phyloP scores from a whole-genome alignment of 805 yeast genomes.

The Wickerhamiella azymoides region DNA sequence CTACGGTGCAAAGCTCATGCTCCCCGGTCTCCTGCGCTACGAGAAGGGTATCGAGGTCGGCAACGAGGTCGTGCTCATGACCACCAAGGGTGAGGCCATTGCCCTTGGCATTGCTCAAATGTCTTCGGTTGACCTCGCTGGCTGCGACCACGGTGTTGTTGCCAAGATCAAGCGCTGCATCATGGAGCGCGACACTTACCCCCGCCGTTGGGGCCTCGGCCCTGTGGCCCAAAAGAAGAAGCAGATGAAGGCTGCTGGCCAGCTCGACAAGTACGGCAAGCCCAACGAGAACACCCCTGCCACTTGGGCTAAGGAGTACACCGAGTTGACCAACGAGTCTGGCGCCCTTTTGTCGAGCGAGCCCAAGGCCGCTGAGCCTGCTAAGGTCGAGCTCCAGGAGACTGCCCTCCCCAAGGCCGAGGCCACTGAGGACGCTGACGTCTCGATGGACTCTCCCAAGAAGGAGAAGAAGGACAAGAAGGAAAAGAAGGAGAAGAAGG shows the following conservation, averaged over 20 bases:
- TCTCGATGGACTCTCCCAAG: constrained; percentile 21
- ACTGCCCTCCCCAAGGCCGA: constrained; percentile 26
- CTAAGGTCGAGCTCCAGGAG: constrained; percentile 24
- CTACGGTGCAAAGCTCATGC: constrained; percentile 98
- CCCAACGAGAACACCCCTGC: constrained; percentile 87
- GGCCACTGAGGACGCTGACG: constrained; percentile 10
- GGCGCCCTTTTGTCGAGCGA: constrained; percentile 3
- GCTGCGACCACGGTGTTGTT: constrained; percentile 97
- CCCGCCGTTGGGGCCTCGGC: constrained; percentile 99
- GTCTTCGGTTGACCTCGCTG: constrained; percentile 92
- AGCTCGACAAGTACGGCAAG: constrained; percentile 92
- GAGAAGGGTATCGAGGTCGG: constrained; percentile 95
- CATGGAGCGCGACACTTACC: constrained; percentile 98
- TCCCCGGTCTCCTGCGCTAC: constrained; percentile 94
- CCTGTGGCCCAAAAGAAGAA: constrained; percentile 98
- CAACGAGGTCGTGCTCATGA: constrained; percentile 94
- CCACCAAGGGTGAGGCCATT: constrained; percentile 98
- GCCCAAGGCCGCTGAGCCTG: constrained; percentile 27
- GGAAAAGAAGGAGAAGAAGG: constrained; percentile 37
- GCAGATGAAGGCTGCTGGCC: constrained; percentile 93
- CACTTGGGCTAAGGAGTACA: constrained; percentile 77
- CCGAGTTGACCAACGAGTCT: constrained; percentile 30
- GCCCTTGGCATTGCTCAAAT: constrained; percentile 97
- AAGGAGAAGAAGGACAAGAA: constrained; percentile 42
- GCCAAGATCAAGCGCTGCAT: constrained; percentile 98